phyloP scores from a whole-genome alignment of 1,139 yeast genomes.

The Hansenula lynferdii region DNA sequence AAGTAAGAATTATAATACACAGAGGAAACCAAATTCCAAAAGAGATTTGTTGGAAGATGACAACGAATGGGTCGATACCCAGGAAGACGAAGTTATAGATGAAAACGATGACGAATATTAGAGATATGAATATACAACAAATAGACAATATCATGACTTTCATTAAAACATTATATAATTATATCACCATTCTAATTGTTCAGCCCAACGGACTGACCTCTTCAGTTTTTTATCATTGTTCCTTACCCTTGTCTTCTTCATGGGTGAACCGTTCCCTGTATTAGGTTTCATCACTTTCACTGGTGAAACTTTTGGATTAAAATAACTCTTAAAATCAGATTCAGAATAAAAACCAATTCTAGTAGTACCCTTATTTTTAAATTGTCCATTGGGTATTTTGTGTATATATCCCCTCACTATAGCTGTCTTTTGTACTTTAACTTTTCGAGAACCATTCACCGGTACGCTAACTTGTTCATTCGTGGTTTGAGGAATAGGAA shows the following conservation, averaged over 20 bases:
- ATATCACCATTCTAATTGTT: conserved; percentile 45
- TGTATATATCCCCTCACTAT: conserved; percentile 16
- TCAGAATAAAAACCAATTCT: conserved; percentile 16
- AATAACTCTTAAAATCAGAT: conserved; percentile 12
- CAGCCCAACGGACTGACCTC: conserved; percentile 42
- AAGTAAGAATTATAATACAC: conserved; percentile 16
- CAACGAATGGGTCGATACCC: too few relatives aligned
- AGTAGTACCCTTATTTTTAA: conserved; percentile 7
- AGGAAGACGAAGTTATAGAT: background rate
- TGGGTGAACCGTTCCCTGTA: background rate
- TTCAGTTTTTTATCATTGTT: background rate
- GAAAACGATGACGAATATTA: background rate
- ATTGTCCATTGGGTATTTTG: conserved; percentile 4
- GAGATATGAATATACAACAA: too few relatives aligned
- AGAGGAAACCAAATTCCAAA: background rate
- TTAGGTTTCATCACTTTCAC: conserved; percentile 5
- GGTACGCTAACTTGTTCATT: conserved; percentile 67
- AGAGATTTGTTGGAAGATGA: conserved; percentile 5
- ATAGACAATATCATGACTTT: too few relatives aligned
- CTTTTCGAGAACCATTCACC: conserved; percentile 37
- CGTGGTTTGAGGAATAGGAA: conserved; percentile 55
- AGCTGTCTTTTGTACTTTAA: conserved; percentile 18
- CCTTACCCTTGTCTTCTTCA: conserved; percentile 9
- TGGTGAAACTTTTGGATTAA: conserved; percentile 6
- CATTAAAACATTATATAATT: too few relatives aligned